These are phyloP conservation scores for Lactuca sativa DNA, from an alignment of 129 eudicot genomes.

Conservation along the genomic window DNA sequence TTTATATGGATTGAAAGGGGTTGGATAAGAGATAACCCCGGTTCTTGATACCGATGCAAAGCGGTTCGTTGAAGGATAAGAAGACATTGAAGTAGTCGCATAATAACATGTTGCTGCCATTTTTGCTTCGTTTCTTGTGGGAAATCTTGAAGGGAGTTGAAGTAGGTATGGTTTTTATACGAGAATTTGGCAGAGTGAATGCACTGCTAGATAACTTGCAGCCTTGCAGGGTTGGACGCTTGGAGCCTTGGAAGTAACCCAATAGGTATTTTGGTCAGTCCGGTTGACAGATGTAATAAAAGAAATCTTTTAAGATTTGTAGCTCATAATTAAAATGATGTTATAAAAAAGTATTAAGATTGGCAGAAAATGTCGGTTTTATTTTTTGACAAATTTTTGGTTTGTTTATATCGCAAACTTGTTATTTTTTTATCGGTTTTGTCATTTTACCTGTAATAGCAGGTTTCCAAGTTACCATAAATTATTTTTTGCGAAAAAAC, in stretches of 20 bases:
- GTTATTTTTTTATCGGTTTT: too few species aligned
- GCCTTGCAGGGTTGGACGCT: neutral
- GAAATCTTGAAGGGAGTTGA: slow-evolving; percentile 8
- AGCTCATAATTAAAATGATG: too few species aligned
- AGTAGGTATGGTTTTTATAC: slow-evolving; percentile 22
- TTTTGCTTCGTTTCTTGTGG: slow-evolving; percentile 16
- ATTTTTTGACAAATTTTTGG: too few species aligned
- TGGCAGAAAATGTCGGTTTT: too few species aligned
- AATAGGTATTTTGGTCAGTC: too few species aligned
- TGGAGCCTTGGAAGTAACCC: slow-evolving; percentile 18
- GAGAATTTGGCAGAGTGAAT: slow-evolving; percentile 18
- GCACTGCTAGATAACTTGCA: slow-evolving; percentile 24
- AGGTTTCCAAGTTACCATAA: too few species aligned
- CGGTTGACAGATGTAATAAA: too few species aligned
- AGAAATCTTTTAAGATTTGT: too few species aligned
- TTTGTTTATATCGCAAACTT: too few species aligned
- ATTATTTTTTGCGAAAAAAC: too few species aligned
- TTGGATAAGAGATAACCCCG: slow-evolving; percentile 34
- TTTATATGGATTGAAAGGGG: slow-evolving; percentile 38
- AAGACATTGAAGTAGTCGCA: slow-evolving; percentile 28
- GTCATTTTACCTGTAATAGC: too few species aligned
- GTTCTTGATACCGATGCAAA: slow-evolving; percentile 25
- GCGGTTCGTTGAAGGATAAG: slow-evolving; percentile 30
- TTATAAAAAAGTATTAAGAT: too few species aligned
- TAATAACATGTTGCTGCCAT: slow-evolving; percentile 40